phyloP scores from a whole-genome alignment of 139 green algal species.

The Chlamydomonas sphaeroides region DNA sequence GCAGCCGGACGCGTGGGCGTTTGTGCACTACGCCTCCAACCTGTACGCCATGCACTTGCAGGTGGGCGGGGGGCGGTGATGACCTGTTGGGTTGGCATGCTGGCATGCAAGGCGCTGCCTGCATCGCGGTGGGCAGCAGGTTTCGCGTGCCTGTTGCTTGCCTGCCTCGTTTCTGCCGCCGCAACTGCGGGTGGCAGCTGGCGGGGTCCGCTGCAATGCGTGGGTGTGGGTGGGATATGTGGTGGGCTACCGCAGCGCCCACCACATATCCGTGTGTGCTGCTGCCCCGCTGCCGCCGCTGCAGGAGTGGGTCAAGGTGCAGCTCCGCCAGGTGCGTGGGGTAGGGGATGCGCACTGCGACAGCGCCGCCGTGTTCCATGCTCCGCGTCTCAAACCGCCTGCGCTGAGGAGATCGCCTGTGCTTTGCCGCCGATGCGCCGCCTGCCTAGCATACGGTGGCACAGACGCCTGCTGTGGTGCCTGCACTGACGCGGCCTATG shows the following conservation, averaged over 20 bases:
- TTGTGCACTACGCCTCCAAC: constrained; percentile 27
- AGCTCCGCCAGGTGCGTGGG: constrained; percentile 11
- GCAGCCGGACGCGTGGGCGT: not conserved
- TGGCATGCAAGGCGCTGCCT: not conserved
- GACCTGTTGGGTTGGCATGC: not conserved
- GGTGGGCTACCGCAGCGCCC: not conserved
- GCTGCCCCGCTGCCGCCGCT: too few relatives aligned
- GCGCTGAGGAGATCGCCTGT: too few relatives aligned
- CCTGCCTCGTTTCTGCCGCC: not conserved
- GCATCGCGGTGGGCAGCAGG: not conserved
- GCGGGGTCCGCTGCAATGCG: not conserved
- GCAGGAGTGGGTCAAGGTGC: constrained; percentile 44
- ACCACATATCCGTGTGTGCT: too few relatives aligned
- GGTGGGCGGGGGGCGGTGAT: not conserved
- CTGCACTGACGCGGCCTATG: not conserved
- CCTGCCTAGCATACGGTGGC: not conserved
- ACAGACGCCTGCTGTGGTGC: not conserved
- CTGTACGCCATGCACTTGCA: constrained; percentile 28
- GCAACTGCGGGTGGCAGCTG: not conserved
- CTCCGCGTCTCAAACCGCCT: too few relatives aligned
- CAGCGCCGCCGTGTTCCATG: not conserved
- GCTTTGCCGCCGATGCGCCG: too few relatives aligned
- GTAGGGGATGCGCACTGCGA: not conserved
- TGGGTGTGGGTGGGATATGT: not conserved
- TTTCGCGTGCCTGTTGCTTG: not conserved